Evolutionary conservation across 2,329 filamentous ascomycete genomes (phyloP).

Genomic region (Xylariaceae sp.): DNA sequence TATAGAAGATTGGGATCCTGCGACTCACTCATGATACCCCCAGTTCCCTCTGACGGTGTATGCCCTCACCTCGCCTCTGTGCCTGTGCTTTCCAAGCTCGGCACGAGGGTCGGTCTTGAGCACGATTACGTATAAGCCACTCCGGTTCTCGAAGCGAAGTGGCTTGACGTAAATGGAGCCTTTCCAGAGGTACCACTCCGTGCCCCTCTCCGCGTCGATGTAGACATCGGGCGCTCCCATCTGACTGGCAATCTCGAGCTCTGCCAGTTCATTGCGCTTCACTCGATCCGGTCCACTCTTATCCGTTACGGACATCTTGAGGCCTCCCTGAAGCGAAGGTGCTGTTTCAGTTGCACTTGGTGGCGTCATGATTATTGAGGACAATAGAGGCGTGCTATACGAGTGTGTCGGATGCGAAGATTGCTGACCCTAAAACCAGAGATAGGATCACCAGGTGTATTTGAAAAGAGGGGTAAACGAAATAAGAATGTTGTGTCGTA

Average conservation of each 20-base stretch:
- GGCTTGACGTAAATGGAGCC: constrained; percentile 17
- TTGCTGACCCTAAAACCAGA: no score
- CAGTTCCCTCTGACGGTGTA: constrained; percentile 16
- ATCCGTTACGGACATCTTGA: not conserved
- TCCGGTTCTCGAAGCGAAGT: constrained; percentile 16
- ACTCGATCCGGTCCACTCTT: not conserved
- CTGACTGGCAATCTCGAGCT: constrained; percentile 2
- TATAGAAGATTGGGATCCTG: no score
- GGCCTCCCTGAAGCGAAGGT: not conserved
- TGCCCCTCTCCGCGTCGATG: constrained; percentile 12
- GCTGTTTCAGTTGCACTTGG: not conserved
- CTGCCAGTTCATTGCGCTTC: not conserved
- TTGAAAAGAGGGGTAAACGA: no score
- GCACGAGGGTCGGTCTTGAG: constrained; percentile 14
- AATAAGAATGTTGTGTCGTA: no score
- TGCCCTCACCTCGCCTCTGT: constrained; percentile 17
- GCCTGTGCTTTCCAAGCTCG: constrained; percentile 19
- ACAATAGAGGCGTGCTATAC: not conserved
- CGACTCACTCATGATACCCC: constrained; percentile 18
- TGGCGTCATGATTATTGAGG: not conserved
- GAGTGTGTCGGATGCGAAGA: no score
- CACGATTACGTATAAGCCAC: constrained; percentile 15
- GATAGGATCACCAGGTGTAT: no score
- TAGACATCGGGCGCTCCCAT: constrained; percentile 4
- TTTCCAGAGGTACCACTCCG: constrained; percentile 18